These are phyloP conservation scores for Hypoxylon subgilvum DNA, from an alignment of 495 filamentous ascomycete species.

Conservation along the genomic window DNA sequence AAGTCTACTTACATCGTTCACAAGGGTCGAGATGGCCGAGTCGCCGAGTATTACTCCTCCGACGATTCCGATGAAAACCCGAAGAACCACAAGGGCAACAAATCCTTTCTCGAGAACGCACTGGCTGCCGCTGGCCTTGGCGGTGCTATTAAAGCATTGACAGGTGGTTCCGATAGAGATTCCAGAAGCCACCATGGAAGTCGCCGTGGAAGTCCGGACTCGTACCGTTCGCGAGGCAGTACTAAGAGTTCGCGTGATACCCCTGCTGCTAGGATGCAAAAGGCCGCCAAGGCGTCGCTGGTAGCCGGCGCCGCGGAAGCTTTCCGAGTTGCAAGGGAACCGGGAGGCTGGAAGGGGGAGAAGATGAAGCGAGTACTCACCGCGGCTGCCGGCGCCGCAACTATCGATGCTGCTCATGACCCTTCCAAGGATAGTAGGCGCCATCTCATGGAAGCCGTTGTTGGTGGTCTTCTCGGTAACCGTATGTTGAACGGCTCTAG, in stretches of 20 bases:
- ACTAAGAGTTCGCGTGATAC: slow-evolving; percentile 50
- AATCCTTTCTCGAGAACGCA: slow-evolving; percentile 75
- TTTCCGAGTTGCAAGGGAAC: slow-evolving; percentile 83
- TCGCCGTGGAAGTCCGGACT: slow-evolving; percentile 50
- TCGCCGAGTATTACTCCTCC: slow-evolving; percentile 56
- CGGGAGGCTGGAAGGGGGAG: slow-evolving; percentile 80
- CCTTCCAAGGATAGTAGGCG: slow-evolving; percentile 76
- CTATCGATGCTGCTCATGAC: slow-evolving; percentile 78
- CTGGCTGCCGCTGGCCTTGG: slow-evolving; percentile 71
- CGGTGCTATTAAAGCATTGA: slow-evolving; percentile 62
- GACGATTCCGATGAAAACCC: slow-evolving; percentile 60
- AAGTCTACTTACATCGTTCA: slow-evolving; percentile 49
- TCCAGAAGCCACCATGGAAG: slow-evolving; percentile 59
- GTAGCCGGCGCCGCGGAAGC: slow-evolving; percentile 87
- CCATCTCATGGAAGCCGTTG: slow-evolving; percentile 71
- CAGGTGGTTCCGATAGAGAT: slow-evolving; percentile 58
- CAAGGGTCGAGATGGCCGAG: slow-evolving; percentile 50
- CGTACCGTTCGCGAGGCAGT: slow-evolving; percentile 52
- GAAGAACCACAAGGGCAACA: slow-evolving; percentile 61
- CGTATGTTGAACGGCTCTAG: slow-evolving; percentile 77
- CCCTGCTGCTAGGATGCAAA: slow-evolving; percentile 65
- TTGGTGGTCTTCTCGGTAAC: slow-evolving; percentile 85
- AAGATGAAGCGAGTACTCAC: slow-evolving; percentile 89
- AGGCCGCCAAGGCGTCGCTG: slow-evolving; percentile 85
- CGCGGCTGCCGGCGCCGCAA: slow-evolving; percentile 81